Evolutionary conservation across 2,329 filamentous ascomycete species (phyloP).

Genomic region (Beauveria sp.): DNA sequence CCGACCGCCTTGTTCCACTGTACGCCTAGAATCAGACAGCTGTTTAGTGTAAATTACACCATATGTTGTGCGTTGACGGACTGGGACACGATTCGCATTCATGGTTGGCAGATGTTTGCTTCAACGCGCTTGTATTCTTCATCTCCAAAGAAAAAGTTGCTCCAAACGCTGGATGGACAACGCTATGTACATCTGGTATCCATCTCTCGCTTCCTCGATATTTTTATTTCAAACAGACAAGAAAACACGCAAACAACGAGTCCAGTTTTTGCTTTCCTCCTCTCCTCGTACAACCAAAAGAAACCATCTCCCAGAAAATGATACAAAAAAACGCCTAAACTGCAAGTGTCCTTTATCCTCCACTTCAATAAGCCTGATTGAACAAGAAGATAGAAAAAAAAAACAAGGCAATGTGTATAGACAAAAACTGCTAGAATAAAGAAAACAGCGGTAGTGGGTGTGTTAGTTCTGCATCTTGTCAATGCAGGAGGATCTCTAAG

Average conservation of each 20-base stretch:
- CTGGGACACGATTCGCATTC: no score
- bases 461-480: neutral
- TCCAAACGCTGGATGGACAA: neutral
- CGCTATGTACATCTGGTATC: conserved; percentile 12
- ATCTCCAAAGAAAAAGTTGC: conserved; percentile 1
- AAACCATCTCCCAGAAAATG: neutral
- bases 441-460: neutral
- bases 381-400: neutral
- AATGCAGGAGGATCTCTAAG: conserved; percentile 3
- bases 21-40: no score
- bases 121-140: conserved; percentile 2
- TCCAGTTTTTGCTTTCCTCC: neutral
- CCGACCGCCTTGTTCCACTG: no score
- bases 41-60: no score
- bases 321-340: neutral
- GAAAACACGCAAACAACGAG: neutral
- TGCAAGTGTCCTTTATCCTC: neutral
- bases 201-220: neutral
- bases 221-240: neutral
- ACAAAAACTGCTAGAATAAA: neutral
- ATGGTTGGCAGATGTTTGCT: neutral
- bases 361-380: neutral
- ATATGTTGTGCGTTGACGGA: no score
- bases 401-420: neutral
- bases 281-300: neutral